A percentile compares a stretch with the other conserved stretches of the same genome.
These are phyloP conservation scores for Bruguiera parviflora DNA, from an alignment of 345 rosid genomes.

Conservation along the genomic window DNA sequence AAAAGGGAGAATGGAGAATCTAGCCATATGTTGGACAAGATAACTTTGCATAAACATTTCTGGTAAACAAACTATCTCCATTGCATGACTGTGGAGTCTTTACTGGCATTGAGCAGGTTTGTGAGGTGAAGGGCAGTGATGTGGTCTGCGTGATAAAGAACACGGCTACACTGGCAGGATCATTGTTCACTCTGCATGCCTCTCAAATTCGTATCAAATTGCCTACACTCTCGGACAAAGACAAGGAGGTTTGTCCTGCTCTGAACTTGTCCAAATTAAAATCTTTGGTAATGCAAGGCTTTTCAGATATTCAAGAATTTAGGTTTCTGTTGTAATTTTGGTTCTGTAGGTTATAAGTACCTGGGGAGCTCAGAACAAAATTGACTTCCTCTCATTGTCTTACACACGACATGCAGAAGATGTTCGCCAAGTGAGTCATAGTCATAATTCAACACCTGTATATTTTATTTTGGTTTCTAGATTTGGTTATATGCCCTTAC, in stretches of 20 bases:
- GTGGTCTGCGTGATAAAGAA: conserved; percentile 85
- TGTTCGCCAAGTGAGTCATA: conserved; percentile 65
- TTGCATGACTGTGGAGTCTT: conserved; percentile 11
- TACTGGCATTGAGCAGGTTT: conserved; percentile 49
- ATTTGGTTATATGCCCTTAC: not conserved
- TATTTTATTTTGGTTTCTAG: not conserved
- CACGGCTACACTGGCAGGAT: conserved; percentile 80
- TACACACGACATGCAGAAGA: conserved; percentile 95
- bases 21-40: not conserved
- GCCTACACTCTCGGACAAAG: conserved; percentile 86
- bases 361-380: conserved; percentile 94
- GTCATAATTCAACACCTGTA: not conserved
- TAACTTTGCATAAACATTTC: not conserved
- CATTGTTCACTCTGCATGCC: conserved; percentile 78
- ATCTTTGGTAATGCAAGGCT: not conserved
- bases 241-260: conserved; percentile 64
- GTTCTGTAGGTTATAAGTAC: conserved; percentile 65
- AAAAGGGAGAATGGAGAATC: not conserved
- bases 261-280: not conserved
- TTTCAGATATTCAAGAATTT: not conserved
- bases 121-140: conserved; percentile 75
- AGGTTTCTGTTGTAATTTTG: conserved; percentile 3
- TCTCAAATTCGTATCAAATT: conserved; percentile 84
- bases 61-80: not conserved
- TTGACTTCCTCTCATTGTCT: conserved; percentile 91